phyloP scores from a whole-genome alignment of 1,284 basidiomycete genomes.

The Cutaneotrichosporon sp. region DNA sequence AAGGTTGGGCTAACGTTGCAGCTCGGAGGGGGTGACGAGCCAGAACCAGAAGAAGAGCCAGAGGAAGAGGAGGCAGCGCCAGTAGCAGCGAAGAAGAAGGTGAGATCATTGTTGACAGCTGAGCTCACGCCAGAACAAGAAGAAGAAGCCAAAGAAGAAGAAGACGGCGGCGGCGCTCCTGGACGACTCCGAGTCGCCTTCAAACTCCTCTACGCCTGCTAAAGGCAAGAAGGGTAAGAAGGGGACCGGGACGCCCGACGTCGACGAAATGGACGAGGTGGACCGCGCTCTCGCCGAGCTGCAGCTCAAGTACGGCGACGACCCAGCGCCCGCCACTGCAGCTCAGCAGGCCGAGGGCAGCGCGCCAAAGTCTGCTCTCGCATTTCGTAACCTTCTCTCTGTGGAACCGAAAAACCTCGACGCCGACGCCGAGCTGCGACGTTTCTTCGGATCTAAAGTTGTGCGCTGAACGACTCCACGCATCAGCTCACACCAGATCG shows the following conservation, averaged over 20 bases:
- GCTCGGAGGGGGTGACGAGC: slow-evolving; percentile 20
- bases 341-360: slow-evolving; percentile 3
- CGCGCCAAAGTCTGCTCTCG: slow-evolving; percentile 18
- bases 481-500: slow-evolving; percentile 23
- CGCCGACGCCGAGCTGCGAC: slow-evolving; percentile 76
- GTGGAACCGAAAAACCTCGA: slow-evolving; percentile 75
- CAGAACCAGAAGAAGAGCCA: slow-evolving; percentile 24
- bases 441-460: slow-evolving; percentile 86
- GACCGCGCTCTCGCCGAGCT: slow-evolving; percentile 77
- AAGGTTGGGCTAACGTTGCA: neutral
- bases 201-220: slow-evolving; percentile 11
- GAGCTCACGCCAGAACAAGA: slow-evolving; percentile 41
- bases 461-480: slow-evolving; percentile 49
- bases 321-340: slow-evolving; percentile 2
- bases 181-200: slow-evolving; percentile 12
- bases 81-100: slow-evolving; percentile 31
- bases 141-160: slow-evolving; percentile 43
- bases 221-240: slow-evolving; percentile 54
- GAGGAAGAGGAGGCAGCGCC: slow-evolving; percentile 27
- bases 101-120: slow-evolving; percentile 12
- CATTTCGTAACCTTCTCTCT: slow-evolving; percentile 57
- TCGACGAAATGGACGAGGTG: slow-evolving; percentile 65
- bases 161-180: slow-evolving; percentile 6
- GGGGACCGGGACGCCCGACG: slow-evolving; percentile 24
- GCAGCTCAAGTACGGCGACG: slow-evolving; percentile 56